Evolutionary conservation across 2,329 filamentous ascomycete species (phyloP), one percentile per base, ranked within the genome.

Genomic region (Fusarium poae): DNA sequence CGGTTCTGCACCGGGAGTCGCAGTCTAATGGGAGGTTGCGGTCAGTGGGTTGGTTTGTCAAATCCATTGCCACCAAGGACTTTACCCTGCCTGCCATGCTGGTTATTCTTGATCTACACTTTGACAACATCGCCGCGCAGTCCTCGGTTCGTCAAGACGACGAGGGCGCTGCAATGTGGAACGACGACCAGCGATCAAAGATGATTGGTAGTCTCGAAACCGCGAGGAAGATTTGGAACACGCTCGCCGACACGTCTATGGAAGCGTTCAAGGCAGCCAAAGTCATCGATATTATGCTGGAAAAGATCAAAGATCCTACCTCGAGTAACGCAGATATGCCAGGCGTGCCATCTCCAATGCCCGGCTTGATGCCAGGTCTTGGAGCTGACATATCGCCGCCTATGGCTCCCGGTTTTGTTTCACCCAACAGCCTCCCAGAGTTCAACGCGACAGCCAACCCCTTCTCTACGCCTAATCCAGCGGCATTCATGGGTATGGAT

Each of bases 251-350:
- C 56, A 85, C 89, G 25, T 96, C 92, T 1, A 91, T 97, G 81
- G 95, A 98, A 71, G 93, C 94, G 0, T 94, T 90, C 81, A 98
- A 98, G 80, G 95, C 93, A 2, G 89, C 89, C 40, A 89, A 88
- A 42, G 86, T 95, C 25, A 83, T 98, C n/a, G 89, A 89, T 23
- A 89, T 97, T 52, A 94, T 98, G 87, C 81, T 98, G 44, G 85
- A 89, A 32, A 96, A 96, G 78, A 84, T 97, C 55, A 90, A 75
- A 62, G 62, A 75, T 37, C 74, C 77, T 5, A 29, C 51, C 12
- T 51, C 64, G 15, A 49, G 40, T n/a, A 67, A 53, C 3, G 57
- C 60, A 13, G 46, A 60, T 13, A 54, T 63, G 20, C 25, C 71
- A 15, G 54, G 57, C 18, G 29, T 60, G 8, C 68, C 67, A 30